Evolutionary conservation across 164 flowering plant genomes (phyloP), one percentile per base, ranked within the genome.

Genomic region (Taxillus chinensis): DNA sequence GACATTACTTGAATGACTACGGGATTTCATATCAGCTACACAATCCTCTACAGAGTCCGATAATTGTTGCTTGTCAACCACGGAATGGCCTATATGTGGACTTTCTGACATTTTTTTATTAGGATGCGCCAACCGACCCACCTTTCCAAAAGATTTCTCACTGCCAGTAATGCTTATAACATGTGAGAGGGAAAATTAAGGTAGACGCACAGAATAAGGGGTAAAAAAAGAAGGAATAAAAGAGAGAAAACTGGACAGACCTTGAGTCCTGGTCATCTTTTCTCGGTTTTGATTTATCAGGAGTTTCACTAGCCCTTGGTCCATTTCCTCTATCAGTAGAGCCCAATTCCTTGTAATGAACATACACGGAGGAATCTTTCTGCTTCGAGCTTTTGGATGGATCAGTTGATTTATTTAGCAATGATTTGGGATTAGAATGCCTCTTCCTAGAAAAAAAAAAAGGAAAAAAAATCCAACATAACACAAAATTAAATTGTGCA

Each of bases 221-320:
- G n/a, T 17, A 5, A 17, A 12, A 52, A 14, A 11, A 59, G 12
- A 53, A 62, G 51, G 13, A 27, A 10, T 4, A 8, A 59, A 45
- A 15, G 9, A 56, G 40, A 64, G 2, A n/a, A 14, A 39, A 16
- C 39, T 61, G 64, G 41, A 16, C 41, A 60, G 53, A 82, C 87
- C 87, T 73, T 39, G 58, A 64, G n/a, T 72, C 79, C 45, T 48
- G 74, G 55, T 72, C 76, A 41, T 66, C 71, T 70, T 69, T 82
- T 61, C 70, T 76, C 39, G 39, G 41, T 4, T 76, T 81, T 8
- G 14, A 11, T 15, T 15, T 39, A 59, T 70, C 77, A 43, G 42
- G 39, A 51, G 57, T 54, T 52, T 69, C 78, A 64, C 60, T 49
- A 42, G 71, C 17, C 48, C 39, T 63, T 14, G 15, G 57, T 45